These are phyloP conservation scores for Wickerhamiella parazyma DNA, from an alignment of 805 yeast species.

Conservation along the genomic window DNA sequence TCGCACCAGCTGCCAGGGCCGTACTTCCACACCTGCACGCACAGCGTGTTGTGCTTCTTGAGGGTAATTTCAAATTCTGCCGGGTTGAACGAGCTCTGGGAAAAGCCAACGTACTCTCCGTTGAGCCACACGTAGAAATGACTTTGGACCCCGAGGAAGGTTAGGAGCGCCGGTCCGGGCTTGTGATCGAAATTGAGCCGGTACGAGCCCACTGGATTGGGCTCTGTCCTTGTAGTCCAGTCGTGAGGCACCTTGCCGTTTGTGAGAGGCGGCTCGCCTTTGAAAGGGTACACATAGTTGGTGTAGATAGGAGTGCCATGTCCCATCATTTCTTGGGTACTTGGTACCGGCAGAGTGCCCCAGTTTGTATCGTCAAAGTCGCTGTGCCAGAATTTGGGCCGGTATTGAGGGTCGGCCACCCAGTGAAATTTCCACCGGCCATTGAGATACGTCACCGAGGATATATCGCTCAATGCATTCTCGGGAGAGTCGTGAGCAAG, in stretches of 20 bases:
- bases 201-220: conserved; percentile 28
- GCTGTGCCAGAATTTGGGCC: conserved; percentile 10
- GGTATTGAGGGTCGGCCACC: conserved; percentile 6
- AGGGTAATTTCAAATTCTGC: conserved; percentile 25
- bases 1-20: conserved; percentile 26
- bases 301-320: conserved; percentile 28
- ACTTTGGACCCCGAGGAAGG: conserved; percentile 30
- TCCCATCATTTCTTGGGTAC: conserved; percentile 29
- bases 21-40: conserved; percentile 27
- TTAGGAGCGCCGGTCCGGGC: conserved; percentile 17
- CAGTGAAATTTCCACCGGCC: conserved; percentile 22
- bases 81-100: conserved; percentile 27
- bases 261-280: conserved; percentile 27
- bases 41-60: conserved; percentile 12
- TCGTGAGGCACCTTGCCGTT: conserved; percentile 16
- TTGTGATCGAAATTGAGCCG: conserved; percentile 20
- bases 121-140: conserved; percentile 27
- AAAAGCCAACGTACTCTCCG: conserved; percentile 24
- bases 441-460: conserved; percentile 14
- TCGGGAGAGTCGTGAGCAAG: background rate
- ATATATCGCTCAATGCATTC: background rate
- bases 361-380: conserved; percentile 10
- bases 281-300: conserved; percentile 25
- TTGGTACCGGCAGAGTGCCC: conserved; percentile 23
- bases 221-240: conserved; percentile 8